phyloP scores from a whole-genome alignment of 2,329 filamentous ascomycete genomes.

The Sordariomycetes sp. region DNA sequence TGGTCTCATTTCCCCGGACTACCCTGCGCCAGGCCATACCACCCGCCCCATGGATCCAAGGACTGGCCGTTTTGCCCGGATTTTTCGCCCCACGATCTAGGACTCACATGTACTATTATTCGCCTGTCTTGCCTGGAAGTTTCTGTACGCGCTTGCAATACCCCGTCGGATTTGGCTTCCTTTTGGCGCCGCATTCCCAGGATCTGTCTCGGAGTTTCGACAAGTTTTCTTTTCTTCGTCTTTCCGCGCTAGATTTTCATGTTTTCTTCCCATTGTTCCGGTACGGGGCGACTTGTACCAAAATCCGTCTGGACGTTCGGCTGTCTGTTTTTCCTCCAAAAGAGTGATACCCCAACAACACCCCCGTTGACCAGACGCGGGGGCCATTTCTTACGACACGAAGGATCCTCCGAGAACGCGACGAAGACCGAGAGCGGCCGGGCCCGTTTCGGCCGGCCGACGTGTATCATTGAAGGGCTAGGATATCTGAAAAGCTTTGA shows the following conservation, averaged over 20 bases:
- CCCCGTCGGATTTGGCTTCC: neutral
- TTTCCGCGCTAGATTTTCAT: neutral
- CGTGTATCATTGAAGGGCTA: neutral
- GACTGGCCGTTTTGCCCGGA: neutral
- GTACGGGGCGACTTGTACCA: constrained; percentile 2
- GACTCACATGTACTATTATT: neutral
- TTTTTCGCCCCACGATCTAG: neutral
- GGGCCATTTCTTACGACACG: neutral
- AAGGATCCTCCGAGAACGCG: neutral
- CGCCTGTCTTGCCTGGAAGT: neutral
- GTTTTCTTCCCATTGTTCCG: constrained; percentile 1
- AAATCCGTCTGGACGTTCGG: neutral
- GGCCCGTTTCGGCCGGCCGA: neutral
- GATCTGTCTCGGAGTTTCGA: neutral
- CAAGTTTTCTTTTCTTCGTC: neutral
- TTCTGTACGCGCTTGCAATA: constrained; percentile 1
- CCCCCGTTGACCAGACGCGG: neutral
- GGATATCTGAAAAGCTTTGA: constrained; percentile 3
- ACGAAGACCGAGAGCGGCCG: neutral
- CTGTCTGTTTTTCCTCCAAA: neutral
- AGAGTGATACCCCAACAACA: neutral
- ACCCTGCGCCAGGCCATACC: neutral
- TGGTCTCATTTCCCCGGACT: neutral
- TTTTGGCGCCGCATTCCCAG: neutral
- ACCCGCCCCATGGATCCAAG: neutral